Evolutionary conservation across 352 stramenopile genomes (phyloP).

Genomic region (Phytophthora aleatoria): DNA sequence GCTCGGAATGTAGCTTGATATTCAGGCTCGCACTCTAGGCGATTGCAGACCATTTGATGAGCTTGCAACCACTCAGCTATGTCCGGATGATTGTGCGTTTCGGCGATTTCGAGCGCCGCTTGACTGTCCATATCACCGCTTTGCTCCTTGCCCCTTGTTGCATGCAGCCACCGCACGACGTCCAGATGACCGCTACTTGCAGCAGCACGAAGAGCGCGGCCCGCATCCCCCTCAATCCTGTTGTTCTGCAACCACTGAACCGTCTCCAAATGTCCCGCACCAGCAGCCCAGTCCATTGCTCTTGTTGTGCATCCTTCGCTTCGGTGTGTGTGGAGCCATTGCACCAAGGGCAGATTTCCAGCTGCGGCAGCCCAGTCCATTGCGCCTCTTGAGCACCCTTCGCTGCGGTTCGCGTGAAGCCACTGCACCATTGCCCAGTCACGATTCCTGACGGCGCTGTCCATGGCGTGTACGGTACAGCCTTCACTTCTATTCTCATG

Average conservation of each 20-base stretch:
- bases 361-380: slow-evolving; percentile 11
- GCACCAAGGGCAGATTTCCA: slow-evolving; percentile 4
- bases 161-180: neutral
- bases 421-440: slow-evolving; percentile 11
- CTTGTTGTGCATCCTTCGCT: slow-evolving; percentile 1
- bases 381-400: slow-evolving; percentile 5
- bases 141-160: neutral
- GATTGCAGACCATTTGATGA: neutral
- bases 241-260: neutral
- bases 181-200: neutral
- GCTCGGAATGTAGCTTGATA: neutral
- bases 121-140: neutral
- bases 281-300: slow-evolving; percentile 20
- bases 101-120: neutral
- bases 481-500: slow-evolving; percentile 20
- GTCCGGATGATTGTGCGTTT: neutral
- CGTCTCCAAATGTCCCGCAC: no score
- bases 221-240: neutral
- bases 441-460: slow-evolving; percentile 8
- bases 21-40: neutral
- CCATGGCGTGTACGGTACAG: slow-evolving; percentile 12
- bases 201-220: neutral
- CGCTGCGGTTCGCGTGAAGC: slow-evolving; percentile 9
- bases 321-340: slow-evolving; percentile 6
- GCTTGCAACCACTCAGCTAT: neutral